A percentile compares a stretch with the other conserved stretches of the same genome.
phyloP scores from a whole-genome alignment of 139 green algal genomes.

The Closterium sp. region DNA sequence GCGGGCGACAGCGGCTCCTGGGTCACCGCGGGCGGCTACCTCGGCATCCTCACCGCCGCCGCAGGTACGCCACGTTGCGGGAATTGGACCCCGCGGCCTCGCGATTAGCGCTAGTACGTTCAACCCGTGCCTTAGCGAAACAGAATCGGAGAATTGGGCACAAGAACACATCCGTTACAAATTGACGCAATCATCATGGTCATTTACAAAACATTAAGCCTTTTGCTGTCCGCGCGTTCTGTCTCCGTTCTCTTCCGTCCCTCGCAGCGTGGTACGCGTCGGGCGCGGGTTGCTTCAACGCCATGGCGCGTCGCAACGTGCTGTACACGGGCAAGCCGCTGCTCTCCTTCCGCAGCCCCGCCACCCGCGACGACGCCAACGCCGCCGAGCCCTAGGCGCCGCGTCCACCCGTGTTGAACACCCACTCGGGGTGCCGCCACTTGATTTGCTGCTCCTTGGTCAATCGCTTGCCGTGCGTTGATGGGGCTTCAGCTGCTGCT shows the following conservation, averaged over 20 bases:
- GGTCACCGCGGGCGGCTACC: neutral
- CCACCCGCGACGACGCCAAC: neutral
- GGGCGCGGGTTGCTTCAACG: constrained; percentile 3
- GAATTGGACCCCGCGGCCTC: no score
- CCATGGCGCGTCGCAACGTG: neutral
- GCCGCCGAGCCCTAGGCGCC: neutral
- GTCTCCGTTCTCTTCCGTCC: neutral
- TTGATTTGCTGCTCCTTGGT: neutral
- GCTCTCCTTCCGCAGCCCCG: neutral
- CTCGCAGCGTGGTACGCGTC: constrained; percentile 2
- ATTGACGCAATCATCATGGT: no score
- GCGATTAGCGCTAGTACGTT: no score
- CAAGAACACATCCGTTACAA: no score
- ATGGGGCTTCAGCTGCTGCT: neutral
- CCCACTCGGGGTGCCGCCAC: neutral
- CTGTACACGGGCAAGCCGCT: neutral
- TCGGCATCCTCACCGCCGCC: neutral
- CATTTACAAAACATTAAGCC: no score
- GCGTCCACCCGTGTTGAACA: neutral
- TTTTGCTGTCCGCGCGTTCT: no score
- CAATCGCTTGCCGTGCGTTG: neutral
- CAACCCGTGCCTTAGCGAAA: no score
- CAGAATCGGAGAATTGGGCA: no score
- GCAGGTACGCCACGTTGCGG: neutral
- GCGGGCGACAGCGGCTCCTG: neutral